phyloP scores from a whole-genome alignment of 2,329 filamentous ascomycete genomes.

The Sporothrix mexicana region DNA sequence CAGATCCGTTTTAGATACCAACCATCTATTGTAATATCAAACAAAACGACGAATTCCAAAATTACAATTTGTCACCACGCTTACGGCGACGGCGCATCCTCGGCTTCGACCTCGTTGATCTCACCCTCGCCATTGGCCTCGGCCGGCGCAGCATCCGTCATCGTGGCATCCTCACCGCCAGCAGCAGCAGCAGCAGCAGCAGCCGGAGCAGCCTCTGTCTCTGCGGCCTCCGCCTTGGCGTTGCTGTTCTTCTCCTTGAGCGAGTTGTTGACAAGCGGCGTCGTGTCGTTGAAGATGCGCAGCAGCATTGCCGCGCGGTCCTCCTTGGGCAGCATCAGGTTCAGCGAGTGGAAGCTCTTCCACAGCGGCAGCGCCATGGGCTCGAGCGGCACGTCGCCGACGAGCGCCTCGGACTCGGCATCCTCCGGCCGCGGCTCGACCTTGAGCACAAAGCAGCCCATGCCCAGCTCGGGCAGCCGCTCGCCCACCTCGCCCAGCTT shows the following conservation, averaged over 20 bases:
- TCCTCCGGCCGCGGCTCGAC: constrained; percentile 64
- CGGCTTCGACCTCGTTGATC: constrained; percentile 36
- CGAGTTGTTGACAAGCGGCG: constrained; percentile 76
- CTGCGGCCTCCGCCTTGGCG: constrained; percentile 9
- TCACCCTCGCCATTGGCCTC: constrained; percentile 9
- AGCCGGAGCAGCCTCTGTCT: constrained; percentile 27
- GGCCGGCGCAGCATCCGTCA: constrained; percentile 23
- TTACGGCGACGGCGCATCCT: constrained; percentile 38
- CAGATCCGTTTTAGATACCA: constrained; percentile 2
- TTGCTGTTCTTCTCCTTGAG: constrained; percentile 49
- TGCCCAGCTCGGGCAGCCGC: constrained; percentile 75
- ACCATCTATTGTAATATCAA: constrained; percentile 18
- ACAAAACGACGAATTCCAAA: background rate
- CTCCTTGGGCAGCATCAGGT: constrained; percentile 98
- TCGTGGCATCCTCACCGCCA: constrained; percentile 27
- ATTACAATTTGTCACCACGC: background rate
- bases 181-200: constrained; percentile 28
- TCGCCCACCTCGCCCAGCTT: constrained; percentile 87
- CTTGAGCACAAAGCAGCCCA: constrained; percentile 91
- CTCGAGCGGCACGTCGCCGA: constrained; percentile 55
- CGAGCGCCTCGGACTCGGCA: constrained; percentile 5
- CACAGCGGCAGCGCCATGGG: constrained; percentile 89
- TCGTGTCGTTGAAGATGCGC: constrained; percentile 86
- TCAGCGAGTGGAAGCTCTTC: constrained; percentile 89
- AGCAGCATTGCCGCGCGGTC: constrained; percentile 91